Evolutionary conservation across 345 rosid genomes (phyloP), one percentile per base, ranked within the genome.

Genomic region (Chamaenerion angustifolium): DNA sequence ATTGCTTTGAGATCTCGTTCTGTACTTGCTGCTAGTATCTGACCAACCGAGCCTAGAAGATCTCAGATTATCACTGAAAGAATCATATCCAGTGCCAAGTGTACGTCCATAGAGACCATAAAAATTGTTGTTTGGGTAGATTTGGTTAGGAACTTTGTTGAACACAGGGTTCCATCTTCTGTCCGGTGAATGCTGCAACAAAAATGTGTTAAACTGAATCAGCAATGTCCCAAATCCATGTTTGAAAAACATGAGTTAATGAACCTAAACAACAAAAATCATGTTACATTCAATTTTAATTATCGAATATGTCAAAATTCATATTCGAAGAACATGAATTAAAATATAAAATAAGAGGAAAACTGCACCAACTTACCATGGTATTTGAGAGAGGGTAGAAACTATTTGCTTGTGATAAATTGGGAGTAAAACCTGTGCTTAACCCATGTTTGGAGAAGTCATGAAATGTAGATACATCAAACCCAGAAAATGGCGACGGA

Each of bases 31-130:
- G 63, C 70, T 80, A 57, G 67, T 79, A 51, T 67, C 66, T 62
- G 71, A 72, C 87, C 85, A 81, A 13, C 79, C 82, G 16, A 52
- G 66, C 45, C 86, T 84, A 49, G 66, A 73, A 61, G 73, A 77
- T 87, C 79, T 74, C 1, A 76, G 69, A 59, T 75, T 79, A 63
- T 76, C 77, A 31, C 74, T 78, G 56, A 55, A 76, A 17, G 80
- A 67, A 49, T 75, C 83, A 56, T 58, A 76, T 12, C 71, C 78
- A 72, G 74, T 40, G 63, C 74, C 76, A 45, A 61, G 48, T 45
- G 70, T 60, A 49, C 66, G 59, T 51, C 85, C 85, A 45, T 75
- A 74, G 13, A 67, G 82, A 42, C 78, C 76, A 65, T 73, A 87
- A 47, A 68, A 45, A 56, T 73, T 66, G 40, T 58, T 69, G 64